Conservation (phyloP, 2,329 filamentous ascomycete species). For the Pseudogymnoascus sp. region DNA sequence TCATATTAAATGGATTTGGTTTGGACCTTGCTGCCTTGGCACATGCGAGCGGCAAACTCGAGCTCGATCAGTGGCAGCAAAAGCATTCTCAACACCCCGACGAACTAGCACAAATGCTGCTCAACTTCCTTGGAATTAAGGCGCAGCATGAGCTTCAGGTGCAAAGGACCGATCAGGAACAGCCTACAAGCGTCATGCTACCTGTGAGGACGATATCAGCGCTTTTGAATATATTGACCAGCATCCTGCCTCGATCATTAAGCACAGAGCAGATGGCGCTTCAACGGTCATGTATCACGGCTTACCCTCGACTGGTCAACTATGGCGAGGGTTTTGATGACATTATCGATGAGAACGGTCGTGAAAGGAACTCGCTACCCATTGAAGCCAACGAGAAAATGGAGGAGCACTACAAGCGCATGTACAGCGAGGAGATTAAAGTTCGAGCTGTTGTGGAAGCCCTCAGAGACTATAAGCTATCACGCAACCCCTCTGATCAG, state of each 20-base stretch:
- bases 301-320: constrained; percentile 91
- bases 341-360: constrained; percentile 79
- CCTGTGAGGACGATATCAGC: constrained; percentile 79
- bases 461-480: constrained; percentile 81
- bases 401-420: constrained; percentile 96
- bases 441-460: constrained; percentile 80
- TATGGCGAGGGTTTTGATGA: constrained; percentile 91
- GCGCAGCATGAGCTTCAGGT: constrained; percentile 71
- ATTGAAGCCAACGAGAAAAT: constrained; percentile 78
- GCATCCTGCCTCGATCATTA: constrained; percentile 54
- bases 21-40: constrained; percentile 81
- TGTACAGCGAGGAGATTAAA: constrained; percentile 89
- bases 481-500: constrained; percentile 75
- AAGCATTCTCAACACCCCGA: constrained; percentile 59
- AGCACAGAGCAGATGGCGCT: constrained; percentile 68
- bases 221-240: constrained; percentile 72
- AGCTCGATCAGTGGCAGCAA: constrained; percentile 74
- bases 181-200: constrained; percentile 64
- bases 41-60: constrained; percentile 72
- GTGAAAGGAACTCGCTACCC: constrained; percentile 73
- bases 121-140: constrained; percentile 79
- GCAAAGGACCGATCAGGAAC: constrained; percentile 62
- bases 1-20: constrained; percentile 63
- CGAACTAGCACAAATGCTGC: constrained; percentile 64
- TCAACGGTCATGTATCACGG: constrained; percentile 82